Base-by-base conservation (phyloP, 768 basidiomycete species). In the Amanita muscaria region DNA sequence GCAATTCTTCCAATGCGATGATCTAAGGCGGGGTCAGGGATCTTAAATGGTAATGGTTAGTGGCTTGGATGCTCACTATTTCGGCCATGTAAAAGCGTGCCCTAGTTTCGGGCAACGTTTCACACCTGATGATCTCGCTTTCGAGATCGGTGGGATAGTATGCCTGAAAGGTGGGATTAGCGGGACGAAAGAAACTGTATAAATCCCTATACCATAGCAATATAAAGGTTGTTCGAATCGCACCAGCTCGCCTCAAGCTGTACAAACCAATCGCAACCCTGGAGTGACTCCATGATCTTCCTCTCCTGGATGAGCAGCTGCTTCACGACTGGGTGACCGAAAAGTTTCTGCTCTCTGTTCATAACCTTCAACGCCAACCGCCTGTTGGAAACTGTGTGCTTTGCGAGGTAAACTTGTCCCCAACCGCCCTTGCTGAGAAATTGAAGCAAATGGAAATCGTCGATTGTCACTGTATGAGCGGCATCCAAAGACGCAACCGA, bases 41-140 rank as follows among this genome's bases (percentile, higher is more conserved):
- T 30, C n/a, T 15, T 4, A 9, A 8, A 18, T 8, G 38, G 36
- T 0, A 30, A 42, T n/a, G 24, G 18, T 15, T 5, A 35, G 18
- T 5, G 19, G 22, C 4, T 15, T 12, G 16, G 21, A 25, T 22
- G 48, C 62, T 47, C 37, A 66, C 66, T 27, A 66, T 51, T 53
- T 67, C 63, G 10, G 59, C 60, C 41, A 60, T 61, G 30, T 65
- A 66, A 29, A 66, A 63, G 21, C 58, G 56, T 18, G 61, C 59
- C 14, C 55, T 48, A 12, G 40, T 31, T 3, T 52, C 47, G 3
- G 52, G 51, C 12, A 64, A 54, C 2, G 35, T 49, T 22, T 51
- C 54, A 22, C 58, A 58, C 4, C 58, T 51, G 25, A 57, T 53
- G 32, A 65, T 54, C 42, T 63, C 62, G 25, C 52, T 53, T 25